Evolutionary conservation across 2,329 filamentous ascomycete species (phyloP), one percentile per base, ranked within the genome.

Genomic region (Aspergillus calidoustus): DNA sequence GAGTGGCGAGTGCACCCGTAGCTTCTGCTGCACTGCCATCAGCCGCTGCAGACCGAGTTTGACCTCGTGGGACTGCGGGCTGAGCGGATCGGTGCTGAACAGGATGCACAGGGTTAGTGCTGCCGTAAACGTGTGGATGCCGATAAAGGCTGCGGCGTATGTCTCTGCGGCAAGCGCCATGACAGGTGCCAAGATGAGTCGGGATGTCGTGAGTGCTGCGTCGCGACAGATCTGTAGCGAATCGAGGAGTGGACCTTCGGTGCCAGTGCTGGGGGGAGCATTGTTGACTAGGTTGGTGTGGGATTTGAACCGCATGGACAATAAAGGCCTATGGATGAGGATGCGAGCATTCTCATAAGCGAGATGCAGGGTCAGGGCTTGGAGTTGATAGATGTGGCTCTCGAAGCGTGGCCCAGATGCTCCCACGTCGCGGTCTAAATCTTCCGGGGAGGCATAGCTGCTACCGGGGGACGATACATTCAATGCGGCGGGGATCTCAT

Each of bases 331-430:
- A 11, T 38, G 31, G 9, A 38, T 7, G 9, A 38, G 31, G 31
- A 15, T 38, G 31, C 31, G 31, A 38, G 31, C 31, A 38, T 38
- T 38, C 31, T 38, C 31, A 4, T 38, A 38, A 4, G 31, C 31
- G 8, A 38, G 31, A 15, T 38, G 31, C 23, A 78, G 65, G 0
- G 72, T 62, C 3, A 79, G 68, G 0, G 74, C 71, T 52, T 78
- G 76, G 0, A 77, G 63, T 8, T 71, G 66, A 48, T 69, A 79
- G 0, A 73, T 66, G 44, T 73, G 68, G 5, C 48, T 63, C 11
- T 72, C 69, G 17, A 73, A 74, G 1, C 31, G 41, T 4, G 65
- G 63, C 0, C 68, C 68, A 0, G 67, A 66, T 5, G 69, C 70
- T 7, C 66, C 71, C 17, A 74, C 64, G 19, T 72, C 66, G 1